Conservation (phyloP, 352 stramenopile species). For the Plasmopara viticola region DNA sequence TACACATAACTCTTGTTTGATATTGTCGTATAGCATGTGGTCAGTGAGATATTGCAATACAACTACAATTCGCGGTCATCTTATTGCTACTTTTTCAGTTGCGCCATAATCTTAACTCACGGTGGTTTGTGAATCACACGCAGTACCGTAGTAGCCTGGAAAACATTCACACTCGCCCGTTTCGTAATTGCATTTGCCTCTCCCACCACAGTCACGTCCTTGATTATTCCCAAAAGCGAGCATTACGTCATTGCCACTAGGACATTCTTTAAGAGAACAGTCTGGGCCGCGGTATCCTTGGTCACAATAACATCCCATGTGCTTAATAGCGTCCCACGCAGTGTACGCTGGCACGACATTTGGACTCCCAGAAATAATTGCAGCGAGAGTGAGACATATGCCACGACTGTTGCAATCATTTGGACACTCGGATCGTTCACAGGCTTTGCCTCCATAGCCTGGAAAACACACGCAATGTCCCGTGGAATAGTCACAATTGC, state of each 20-base stretch:
- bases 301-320: constrained; percentile 94
- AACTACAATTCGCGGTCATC: background rate
- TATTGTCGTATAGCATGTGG: too few relatives aligned
- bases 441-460: constrained; percentile 88
- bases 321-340: constrained; percentile 90
- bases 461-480: constrained; percentile 89
- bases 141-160: constrained; percentile 91
- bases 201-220: constrained; percentile 88
- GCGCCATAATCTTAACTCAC: constrained; percentile 45
- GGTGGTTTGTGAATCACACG: constrained; percentile 80
- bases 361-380: constrained; percentile 49
- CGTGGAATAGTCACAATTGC: constrained; percentile 86
- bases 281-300: constrained; percentile 91
- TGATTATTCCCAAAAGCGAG: constrained; percentile 68
- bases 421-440: constrained; percentile 89
- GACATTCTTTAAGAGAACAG: constrained; percentile 94
- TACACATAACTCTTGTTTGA: too few relatives aligned
- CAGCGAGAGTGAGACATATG: constrained; percentile 89
- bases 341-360: constrained; percentile 21
- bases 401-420: constrained; percentile 92
- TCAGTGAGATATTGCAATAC: constrained; percentile 1
- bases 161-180: constrained; percentile 93
- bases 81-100: too few relatives aligned
- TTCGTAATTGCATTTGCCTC: constrained; percentile 93
- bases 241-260: constrained; percentile 88